Percentiles rank a stretch among this genome's conserved stretches.
phyloP scores from a whole-genome alignment of 495 filamentous ascomycete genomes.

The Extremus antarcticus region DNA sequence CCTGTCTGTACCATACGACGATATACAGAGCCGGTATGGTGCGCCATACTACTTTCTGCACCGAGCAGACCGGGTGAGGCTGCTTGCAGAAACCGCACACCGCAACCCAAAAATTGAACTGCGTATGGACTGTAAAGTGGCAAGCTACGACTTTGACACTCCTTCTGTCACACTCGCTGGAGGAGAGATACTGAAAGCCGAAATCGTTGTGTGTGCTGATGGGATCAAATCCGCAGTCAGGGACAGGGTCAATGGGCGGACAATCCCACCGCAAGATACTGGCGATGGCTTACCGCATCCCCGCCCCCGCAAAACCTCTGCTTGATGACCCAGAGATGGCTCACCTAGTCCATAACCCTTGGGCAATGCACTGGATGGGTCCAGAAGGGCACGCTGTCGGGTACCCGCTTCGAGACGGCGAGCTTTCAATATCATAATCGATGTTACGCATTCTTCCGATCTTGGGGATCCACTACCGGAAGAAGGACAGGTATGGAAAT shows the following conservation, averaged over 20 bases:
- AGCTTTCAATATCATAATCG: slow-evolving; percentile 20
- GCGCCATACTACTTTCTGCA: slow-evolving; percentile 18
- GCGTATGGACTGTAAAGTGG: slow-evolving; percentile 1
- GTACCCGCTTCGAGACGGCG: slow-evolving; percentile 16
- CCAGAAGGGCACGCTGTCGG: slow-evolving; percentile 18
- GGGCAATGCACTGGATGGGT: slow-evolving; percentile 15
- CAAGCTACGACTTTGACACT: slow-evolving; percentile 1
- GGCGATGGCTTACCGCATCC: slow-evolving; percentile 21
- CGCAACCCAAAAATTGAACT: not conserved
- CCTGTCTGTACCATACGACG: slow-evolving; percentile 6
- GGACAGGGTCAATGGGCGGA: slow-evolving; percentile 10
- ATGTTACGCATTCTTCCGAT: slow-evolving; percentile 12
- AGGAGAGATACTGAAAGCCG: slow-evolving; percentile 2
- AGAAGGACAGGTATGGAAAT: slow-evolving; percentile 16
- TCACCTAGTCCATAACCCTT: slow-evolving; percentile 10
- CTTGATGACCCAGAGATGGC: slow-evolving; percentile 12
- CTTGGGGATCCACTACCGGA: slow-evolving; percentile 10
- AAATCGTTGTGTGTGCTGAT: slow-evolving; percentile 17
- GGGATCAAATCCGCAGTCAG: slow-evolving; percentile 15
- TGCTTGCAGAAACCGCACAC: slow-evolving; percentile 7
- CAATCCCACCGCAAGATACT: slow-evolving; percentile 10
- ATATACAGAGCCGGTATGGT: slow-evolving; percentile 13
- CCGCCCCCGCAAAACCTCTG: slow-evolving; percentile 7
- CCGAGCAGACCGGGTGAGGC: slow-evolving; percentile 7
- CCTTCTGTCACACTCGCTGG: slow-evolving; percentile 7